Evolutionary conservation across 2,329 filamentous ascomycete species (phyloP).

Genomic region (Fusarium sambucinum): DNA sequence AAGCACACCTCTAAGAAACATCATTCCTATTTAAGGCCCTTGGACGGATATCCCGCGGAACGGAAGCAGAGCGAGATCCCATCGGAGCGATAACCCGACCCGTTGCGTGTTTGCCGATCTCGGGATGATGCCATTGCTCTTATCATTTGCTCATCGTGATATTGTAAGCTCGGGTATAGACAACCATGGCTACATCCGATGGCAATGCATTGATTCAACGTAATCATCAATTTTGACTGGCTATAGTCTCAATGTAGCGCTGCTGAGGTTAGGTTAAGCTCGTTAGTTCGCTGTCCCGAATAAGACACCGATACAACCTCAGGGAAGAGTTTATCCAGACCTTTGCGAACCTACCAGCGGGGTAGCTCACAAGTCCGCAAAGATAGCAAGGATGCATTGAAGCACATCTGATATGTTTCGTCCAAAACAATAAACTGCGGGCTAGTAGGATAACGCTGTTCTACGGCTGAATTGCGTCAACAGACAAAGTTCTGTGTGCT

Average conservation of each 20-base stretch:
- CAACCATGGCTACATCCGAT: not conserved
- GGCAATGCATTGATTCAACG: not conserved
- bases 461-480: not conserved
- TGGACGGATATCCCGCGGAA: too few species aligned
- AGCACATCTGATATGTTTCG: not conserved
- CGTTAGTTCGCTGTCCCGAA: too few species aligned
- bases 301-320: not conserved
- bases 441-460: not conserved
- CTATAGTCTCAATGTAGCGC: accelerated
- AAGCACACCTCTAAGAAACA: too few species aligned
- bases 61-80: not conserved
- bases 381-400: not conserved
- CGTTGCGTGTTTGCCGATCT: not conserved
- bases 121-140: not conserved
- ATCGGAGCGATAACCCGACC: not conserved
- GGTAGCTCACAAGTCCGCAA: not conserved
- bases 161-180: not conserved
- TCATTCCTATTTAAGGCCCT: too few species aligned
- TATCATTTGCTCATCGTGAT: not conserved
- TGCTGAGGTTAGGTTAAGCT: not conserved
- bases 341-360: not conserved
- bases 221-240: not conserved
- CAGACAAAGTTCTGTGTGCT: not conserved
- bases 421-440: not conserved
- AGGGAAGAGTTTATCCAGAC: not conserved